Evolutionary conservation across 2,329 filamentous ascomycete species (phyloP).

Genomic region (Truncatella angustata): DNA sequence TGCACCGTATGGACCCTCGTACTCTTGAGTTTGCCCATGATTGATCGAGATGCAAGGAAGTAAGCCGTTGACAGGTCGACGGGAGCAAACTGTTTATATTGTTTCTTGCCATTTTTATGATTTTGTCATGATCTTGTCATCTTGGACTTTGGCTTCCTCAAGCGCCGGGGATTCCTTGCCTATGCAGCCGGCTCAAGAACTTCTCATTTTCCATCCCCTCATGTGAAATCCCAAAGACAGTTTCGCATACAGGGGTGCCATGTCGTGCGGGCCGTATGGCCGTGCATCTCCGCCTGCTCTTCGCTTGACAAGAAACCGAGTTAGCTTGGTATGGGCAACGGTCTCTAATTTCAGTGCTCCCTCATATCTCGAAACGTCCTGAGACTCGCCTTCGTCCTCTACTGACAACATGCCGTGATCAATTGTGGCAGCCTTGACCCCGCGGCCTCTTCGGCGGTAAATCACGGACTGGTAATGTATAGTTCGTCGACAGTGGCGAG

Average conservation of each 20-base stretch:
- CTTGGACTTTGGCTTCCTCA: too few species aligned
- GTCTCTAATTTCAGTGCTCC: slow-evolving; percentile 16
- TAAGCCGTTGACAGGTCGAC: too few species aligned
- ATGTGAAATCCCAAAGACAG: slow-evolving; percentile 11
- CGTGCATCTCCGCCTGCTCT: slow-evolving; percentile 25
- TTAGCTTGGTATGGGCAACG: slow-evolving; percentile 19
- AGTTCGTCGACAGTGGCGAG: neutral
- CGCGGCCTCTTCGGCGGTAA: neutral
- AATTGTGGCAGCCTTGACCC: neutral
- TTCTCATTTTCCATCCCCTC: slow-evolving; percentile 10
- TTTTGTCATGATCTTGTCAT: too few species aligned
- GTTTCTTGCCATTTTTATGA: too few species aligned
- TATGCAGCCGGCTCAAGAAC: slow-evolving; percentile 10
- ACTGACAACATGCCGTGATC: neutral
- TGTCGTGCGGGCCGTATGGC: slow-evolving; percentile 27
- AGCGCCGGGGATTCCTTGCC: slow-evolving; percentile 1
- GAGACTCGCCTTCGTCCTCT: neutral
- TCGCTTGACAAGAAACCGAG: slow-evolving; percentile 24
- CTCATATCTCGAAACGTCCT: neutral
- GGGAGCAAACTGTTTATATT: too few species aligned
- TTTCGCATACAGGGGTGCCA: slow-evolving; percentile 17
- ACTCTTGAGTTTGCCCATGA: too few species aligned
- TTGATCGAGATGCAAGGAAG: too few species aligned
- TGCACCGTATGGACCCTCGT: too few species aligned
- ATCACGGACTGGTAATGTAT: neutral